Base-by-base conservation (phyloP, 495 filamentous ascomycete species). In the Penicillium angulare region DNA sequence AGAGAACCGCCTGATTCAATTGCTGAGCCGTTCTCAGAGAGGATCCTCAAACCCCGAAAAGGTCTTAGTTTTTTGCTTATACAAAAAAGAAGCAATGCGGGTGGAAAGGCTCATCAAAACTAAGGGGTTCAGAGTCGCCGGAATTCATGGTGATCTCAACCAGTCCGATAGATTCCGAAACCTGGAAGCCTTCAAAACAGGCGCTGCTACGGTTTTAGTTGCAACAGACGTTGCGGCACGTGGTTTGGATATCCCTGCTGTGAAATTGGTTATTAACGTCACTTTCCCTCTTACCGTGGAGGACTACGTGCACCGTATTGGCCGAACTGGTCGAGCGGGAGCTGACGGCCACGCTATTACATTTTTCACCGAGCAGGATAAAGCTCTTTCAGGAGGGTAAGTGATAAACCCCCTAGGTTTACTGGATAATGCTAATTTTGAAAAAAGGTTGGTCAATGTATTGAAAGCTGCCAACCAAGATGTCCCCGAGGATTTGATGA, bases 161-260 rank as follows among this genome's bases (percentile, higher is more conserved):
- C 93, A 98, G 56, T 81, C 86, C 35, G 86, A 92, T 65, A 79
- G 93, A 45, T 93, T 87, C 13, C 80, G 83, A 36, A 90, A 86
- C 48, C 73, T 98, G 24, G 86, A 89, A 32, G 82, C 88, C 1
- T 98, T 98, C 79, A 97, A 96, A 69, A 71, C 72, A 5, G 93
- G 93, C 16, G 84, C 87, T 70, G 90, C 87, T 64, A 91, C 92
- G 36, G 89, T 98, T 69, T 95, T 98, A 80, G 93, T 98, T 69
- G 93, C 93, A 65, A 98, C 93, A 43, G 93, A 98, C 76, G 93
- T 98, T 60, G 93, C 93, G 64, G 96, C 95, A 52, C 88, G 93
- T 81, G 93, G 93, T 6, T 74, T 98, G 33, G 93, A 98, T 70
- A 97, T 98, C 29, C 93, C 93, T 16, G 83, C 84, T 49, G 93